phyloP scores from a whole-genome alignment of 2,329 filamentous ascomycete species.

The Gaeumannomyces sp. region DNA sequence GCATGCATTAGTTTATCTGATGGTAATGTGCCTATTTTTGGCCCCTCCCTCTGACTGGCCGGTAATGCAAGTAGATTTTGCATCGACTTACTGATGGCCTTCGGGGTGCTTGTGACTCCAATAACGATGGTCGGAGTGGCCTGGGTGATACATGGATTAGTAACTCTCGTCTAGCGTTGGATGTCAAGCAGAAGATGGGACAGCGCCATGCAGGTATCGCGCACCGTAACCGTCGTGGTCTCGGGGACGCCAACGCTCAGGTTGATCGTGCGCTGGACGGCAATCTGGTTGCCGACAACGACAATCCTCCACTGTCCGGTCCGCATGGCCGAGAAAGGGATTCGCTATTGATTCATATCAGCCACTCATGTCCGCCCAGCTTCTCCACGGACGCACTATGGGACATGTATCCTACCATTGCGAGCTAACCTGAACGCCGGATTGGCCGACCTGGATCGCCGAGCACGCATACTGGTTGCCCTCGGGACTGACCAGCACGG shows the following conservation, averaged over 20 bases:
- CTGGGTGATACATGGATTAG: constrained; percentile 15
- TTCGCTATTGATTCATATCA: constrained; percentile 19
- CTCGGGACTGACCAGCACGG: constrained; percentile 27
- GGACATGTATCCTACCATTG: constrained; percentile 26
- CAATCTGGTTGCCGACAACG: constrained; percentile 28
- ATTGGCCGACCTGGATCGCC: constrained; percentile 26
- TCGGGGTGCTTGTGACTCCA: constrained; percentile 30
- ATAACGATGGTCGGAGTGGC: constrained; percentile 31
- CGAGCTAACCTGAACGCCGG: constrained; percentile 29
- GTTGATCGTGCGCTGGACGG: constrained; percentile 29
- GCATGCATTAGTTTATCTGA: too few species aligned
- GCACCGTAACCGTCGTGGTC: constrained; percentile 28
- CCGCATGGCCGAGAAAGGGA: constrained; percentile 30
- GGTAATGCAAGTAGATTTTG: too few species aligned
- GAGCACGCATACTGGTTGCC: constrained; percentile 30
- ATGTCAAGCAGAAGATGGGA: not conserved
- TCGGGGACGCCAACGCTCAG: constrained; percentile 27
- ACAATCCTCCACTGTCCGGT: constrained; percentile 32
- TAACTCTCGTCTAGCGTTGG: not conserved
- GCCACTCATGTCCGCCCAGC: too few species aligned
- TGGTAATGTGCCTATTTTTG: not conserved
- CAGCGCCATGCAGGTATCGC: constrained; percentile 9
- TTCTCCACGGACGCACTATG: not conserved
- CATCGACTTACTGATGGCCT: constrained; percentile 25
- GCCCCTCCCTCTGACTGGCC: not conserved